These are phyloP conservation scores for Ricinus communis DNA, from an alignment of 345 rosid species.

Conservation along the genomic window DNA sequence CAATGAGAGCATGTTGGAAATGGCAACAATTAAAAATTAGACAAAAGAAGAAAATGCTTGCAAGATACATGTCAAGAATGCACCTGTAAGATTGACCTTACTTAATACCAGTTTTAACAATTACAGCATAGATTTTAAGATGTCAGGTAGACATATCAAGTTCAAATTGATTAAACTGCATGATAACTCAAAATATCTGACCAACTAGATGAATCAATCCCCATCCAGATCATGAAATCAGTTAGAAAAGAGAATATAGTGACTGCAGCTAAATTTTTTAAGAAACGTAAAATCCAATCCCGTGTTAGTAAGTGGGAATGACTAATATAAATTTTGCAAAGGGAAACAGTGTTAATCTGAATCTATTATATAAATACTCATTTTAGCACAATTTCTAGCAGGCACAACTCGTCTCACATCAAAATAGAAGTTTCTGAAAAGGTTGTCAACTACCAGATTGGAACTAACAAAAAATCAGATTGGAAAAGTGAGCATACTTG, in stretches of 20 bases:
- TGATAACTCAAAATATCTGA: too few species aligned
- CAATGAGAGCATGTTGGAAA: too few species aligned
- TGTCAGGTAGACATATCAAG: too few species aligned
- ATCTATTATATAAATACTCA: not conserved
- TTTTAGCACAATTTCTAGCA: not conserved
- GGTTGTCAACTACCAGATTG: not conserved
- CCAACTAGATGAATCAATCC: too few species aligned
- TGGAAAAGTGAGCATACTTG: not conserved
- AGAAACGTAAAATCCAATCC: not conserved
- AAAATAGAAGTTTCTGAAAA: not conserved
- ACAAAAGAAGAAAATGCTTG: not conserved
- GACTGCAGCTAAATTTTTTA: not conserved
- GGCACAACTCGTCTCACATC: not conserved
- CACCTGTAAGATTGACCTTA: not conserved
- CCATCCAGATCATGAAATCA: too few species aligned
- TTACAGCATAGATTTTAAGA: too few species aligned
- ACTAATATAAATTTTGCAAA: not conserved
- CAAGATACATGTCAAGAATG: not conserved
- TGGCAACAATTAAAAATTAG: not conserved
- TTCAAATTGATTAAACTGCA: too few species aligned
- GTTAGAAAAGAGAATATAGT: not conserved
- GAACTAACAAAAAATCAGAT: slow-evolving; percentile 1
- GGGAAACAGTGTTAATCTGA: not conserved
- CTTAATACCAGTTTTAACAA: too few species aligned
- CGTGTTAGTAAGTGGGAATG: not conserved